phyloP scores from a whole-genome alignment of 805 yeast genomes.

The Barnettozyma californica region DNA sequence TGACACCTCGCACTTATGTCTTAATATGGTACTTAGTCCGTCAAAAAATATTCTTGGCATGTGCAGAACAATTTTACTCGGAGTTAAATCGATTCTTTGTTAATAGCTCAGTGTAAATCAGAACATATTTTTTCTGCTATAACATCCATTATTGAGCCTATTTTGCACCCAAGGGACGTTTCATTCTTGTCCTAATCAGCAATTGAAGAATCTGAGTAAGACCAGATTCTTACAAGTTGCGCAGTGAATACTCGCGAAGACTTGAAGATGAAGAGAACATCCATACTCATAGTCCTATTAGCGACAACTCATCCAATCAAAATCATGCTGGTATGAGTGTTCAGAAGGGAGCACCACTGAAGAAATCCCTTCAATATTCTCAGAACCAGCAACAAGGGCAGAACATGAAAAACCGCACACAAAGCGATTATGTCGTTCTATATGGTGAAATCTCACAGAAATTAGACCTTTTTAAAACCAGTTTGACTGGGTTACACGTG shows the following conservation, averaged over 20 bases:
- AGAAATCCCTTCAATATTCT: background rate
- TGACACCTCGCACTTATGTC: too few species aligned
- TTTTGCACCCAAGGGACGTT: background rate
- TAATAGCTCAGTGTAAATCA: too few species aligned
- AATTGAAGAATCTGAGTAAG: background rate
- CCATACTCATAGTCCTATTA: background rate
- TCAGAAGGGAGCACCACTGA: background rate
- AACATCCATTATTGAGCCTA: too few species aligned
- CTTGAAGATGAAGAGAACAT: constrained; percentile 3
- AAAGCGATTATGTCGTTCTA: background rate
- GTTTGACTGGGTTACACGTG: constrained; percentile 11
- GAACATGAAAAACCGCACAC: background rate
- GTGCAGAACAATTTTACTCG: too few species aligned
- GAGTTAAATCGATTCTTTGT: too few species aligned
- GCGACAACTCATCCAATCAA: background rate
- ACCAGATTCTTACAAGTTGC: background rate
- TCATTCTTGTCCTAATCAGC: background rate
- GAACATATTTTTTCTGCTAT: too few species aligned
- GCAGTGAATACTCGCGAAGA: background rate
- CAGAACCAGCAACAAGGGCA: background rate
- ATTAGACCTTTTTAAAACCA: constrained; percentile 14
- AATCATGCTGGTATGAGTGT: too few species aligned
- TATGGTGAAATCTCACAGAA: constrained; percentile 8
- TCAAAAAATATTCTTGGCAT: too few species aligned
- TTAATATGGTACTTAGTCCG: too few species aligned